Evolutionary conservation across 495 filamentous ascomycete genomes (phyloP).

Genomic region (Penicillium ucsense): DNA sequence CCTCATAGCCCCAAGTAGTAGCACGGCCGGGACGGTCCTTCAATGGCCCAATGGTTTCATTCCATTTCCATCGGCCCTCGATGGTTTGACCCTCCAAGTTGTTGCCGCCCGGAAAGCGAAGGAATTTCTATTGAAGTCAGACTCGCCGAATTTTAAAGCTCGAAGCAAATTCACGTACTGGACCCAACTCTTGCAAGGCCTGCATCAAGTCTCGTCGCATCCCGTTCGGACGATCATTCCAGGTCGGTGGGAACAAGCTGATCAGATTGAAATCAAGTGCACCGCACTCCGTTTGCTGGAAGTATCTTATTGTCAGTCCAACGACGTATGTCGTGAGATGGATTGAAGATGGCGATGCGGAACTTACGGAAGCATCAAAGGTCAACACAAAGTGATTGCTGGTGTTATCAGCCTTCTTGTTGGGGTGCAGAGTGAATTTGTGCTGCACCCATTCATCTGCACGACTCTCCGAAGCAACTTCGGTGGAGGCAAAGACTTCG

Average conservation of each 20-base stretch:
- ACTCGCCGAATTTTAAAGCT: no score
- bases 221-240: constrained; percentile 46
- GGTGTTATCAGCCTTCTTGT: constrained; percentile 38
- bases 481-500: constrained; percentile 19
- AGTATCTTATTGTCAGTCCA: neutral
- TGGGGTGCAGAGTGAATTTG: constrained; percentile 22
- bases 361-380: constrained; percentile 40
- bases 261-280: constrained; percentile 58
- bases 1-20: constrained; percentile 51
- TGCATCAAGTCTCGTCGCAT: constrained; percentile 51
- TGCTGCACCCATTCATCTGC: constrained; percentile 23
- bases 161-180: constrained; percentile 3
- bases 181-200: constrained; percentile 40
- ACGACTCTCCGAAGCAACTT: constrained; percentile 19
- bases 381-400: constrained; percentile 58
- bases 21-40: constrained; percentile 51
- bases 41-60: constrained; percentile 55
- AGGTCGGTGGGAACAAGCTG: constrained; percentile 60
- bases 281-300: constrained; percentile 23
- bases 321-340: no score
- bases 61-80: constrained; percentile 54
- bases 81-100: constrained; percentile 50
- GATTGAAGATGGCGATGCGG: neutral
- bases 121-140: constrained; percentile 37
- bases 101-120: constrained; percentile 59